Percentiles rank a stretch among this genome's conserved stretches.
These are phyloP conservation scores for Rhexocercosporidium sp. DNA, from an alignment of 2,329 filamentous ascomycete species.

Conservation along the genomic window DNA sequence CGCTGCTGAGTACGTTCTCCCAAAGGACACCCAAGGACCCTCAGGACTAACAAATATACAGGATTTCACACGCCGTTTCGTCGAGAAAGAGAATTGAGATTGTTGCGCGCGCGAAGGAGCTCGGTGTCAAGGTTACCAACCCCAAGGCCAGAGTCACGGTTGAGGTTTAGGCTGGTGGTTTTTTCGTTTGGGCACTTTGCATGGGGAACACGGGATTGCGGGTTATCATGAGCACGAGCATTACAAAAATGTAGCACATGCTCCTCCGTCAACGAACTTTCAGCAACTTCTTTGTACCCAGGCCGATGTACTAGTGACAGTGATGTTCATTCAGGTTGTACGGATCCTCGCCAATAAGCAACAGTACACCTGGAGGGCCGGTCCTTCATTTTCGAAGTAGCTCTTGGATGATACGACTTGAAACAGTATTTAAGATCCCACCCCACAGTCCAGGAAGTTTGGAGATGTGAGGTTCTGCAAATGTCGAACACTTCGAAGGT, in stretches of 20 bases:
- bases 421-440: too few species aligned
- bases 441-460: too few species aligned
- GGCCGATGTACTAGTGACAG: constrained; percentile 3
- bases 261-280: constrained; percentile 43
- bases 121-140: constrained; percentile 99
- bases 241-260: constrained; percentile 41
- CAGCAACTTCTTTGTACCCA: constrained; percentile 24
- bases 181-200: constrained; percentile 42
- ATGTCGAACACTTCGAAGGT: too few species aligned
- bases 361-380: background rate
- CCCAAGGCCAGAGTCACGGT: constrained; percentile 98
- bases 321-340: background rate
- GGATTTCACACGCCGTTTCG: constrained; percentile 97
- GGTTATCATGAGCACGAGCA: constrained; percentile 41
- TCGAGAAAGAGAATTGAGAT: constrained; percentile 99
- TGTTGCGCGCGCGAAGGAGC: constrained; percentile 93
- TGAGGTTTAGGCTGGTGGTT: constrained; percentile 68
- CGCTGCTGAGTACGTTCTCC: constrained; percentile 86
- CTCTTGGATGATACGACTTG: background rate
- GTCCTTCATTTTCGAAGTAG: background rate
- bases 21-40: constrained; percentile 16
- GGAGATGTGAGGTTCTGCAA: too few species aligned
- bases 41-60: constrained; percentile 52
- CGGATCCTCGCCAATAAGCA: background rate
- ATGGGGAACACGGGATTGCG: constrained; percentile 42